Evolutionary conservation across 441 rosid genomes (phyloP).

Genomic region (Bocquillonia castaneifolia): DNA sequence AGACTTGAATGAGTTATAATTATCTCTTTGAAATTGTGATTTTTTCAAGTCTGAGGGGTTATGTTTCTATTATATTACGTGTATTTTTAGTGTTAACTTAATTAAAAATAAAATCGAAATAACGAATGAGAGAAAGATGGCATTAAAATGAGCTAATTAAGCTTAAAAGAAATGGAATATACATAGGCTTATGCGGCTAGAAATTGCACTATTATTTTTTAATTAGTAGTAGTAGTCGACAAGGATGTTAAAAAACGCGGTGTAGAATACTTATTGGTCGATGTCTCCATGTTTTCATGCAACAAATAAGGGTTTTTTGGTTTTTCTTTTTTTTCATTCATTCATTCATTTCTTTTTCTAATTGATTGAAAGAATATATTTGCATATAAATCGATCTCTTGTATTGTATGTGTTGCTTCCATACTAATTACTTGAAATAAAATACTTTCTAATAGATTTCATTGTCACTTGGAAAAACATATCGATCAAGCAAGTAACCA

Average conservation of each 20-base stretch:
- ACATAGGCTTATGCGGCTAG: not conserved
- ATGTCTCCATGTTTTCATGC: conserved; percentile 55
- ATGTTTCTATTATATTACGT: too few species aligned
- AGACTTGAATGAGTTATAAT: too few species aligned
- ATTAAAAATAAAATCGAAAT: too few species aligned
- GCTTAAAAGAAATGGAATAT: not conserved
- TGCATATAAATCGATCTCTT: not conserved
- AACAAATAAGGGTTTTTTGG: conserved; percentile 42
- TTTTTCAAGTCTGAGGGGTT: too few species aligned
- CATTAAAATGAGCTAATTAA: conserved; percentile 14
- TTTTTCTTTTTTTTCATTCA: not conserved
- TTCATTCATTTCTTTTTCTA: too few species aligned
- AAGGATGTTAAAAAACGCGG: conserved; percentile 20
- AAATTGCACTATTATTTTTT: not conserved
- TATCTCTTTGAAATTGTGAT: too few species aligned
- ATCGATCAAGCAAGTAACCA: conserved; percentile 24
- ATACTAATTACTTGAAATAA: conserved; percentile 22
- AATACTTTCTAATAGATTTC: conserved; percentile 18
- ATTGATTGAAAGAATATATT: conserved; percentile 1
- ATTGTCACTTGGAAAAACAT: conserved; percentile 15
- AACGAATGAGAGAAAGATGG: not conserved
- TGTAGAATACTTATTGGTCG: conserved; percentile 31
- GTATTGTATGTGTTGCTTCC: conserved; percentile 11
- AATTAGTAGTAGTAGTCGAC: conserved; percentile 15
- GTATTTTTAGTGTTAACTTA: too few species aligned